Conservation (phyloP, 23 red algal genomes). For the Gracilaria vermiculophylla region DNA sequence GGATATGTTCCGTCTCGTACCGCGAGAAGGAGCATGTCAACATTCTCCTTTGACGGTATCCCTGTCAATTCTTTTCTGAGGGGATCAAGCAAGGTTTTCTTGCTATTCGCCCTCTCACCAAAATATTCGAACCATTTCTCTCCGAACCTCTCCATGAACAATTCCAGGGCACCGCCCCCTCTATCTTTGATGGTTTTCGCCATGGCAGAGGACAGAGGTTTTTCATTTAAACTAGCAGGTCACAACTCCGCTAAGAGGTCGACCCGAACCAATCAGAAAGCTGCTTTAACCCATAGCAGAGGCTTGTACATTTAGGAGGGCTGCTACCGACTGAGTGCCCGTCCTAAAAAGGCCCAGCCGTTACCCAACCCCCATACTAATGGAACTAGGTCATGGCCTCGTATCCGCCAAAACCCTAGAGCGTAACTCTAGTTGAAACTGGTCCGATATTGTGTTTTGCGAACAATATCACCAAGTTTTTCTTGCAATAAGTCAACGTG, state of each 20-base stretch:
- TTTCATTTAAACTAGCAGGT: conserved; percentile 17
- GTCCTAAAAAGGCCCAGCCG: conserved; percentile 13
- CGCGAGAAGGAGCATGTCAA: neutral
- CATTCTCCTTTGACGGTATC: neutral
- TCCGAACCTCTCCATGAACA: neutral
- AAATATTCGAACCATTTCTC: neutral
- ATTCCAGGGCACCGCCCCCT: neutral
- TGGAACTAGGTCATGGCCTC: conserved; percentile 3
- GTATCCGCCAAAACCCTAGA: conserved; percentile 1
- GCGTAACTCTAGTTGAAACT: too few relatives aligned
- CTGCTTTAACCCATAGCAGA: neutral
- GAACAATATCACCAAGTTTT: too few relatives aligned
- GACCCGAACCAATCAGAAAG: neutral
- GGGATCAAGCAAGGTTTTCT: neutral
- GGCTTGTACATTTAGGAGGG: conserved; percentile 20
- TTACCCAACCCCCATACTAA: neutral
- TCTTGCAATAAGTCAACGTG: too few relatives aligned
- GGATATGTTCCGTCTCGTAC: neutral
- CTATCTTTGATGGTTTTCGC: neutral
- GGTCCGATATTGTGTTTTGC: too few relatives aligned
- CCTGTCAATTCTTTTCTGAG: neutral
- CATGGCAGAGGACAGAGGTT: neutral
- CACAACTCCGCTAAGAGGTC: neutral
- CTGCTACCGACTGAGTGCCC: neutral
- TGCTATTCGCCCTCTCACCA: neutral